A percentile compares a stretch with the other conserved stretches of the same genome.
phyloP scores from a whole-genome alignment of 306 rosid species.

The Delonix regia region DNA sequence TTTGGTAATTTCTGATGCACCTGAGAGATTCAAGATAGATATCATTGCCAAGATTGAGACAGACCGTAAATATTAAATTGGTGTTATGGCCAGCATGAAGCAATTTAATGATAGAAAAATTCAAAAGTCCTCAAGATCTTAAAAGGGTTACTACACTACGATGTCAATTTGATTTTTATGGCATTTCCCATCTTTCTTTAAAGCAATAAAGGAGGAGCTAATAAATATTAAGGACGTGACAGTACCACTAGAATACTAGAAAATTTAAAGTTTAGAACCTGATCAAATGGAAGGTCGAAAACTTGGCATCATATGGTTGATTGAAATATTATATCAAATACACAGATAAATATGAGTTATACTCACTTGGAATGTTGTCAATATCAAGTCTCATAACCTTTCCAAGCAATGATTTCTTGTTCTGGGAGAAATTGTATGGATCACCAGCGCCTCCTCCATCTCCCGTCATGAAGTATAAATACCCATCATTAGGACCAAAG shows the following conservation, averaged over 20 bases:
- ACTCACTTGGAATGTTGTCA: conserved; percentile 78
- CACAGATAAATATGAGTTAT: neutral
- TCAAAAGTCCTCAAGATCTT: conserved; percentile 5
- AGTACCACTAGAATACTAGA: neutral
- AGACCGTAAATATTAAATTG: neutral
- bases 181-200: neutral
- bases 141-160: conserved; percentile 19
- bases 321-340: neutral
- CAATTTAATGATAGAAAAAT: neutral
- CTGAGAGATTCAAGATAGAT: conserved; percentile 46
- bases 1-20: conserved; percentile 61
- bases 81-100: neutral
- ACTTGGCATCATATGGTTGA: conserved; percentile 10
- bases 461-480: conserved; percentile 89
- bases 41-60: conserved; percentile 17
- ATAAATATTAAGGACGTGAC: neutral
- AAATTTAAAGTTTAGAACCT: neutral
- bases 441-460: conserved; percentile 85
- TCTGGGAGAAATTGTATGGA: conserved; percentile 86
- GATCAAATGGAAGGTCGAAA: neutral
- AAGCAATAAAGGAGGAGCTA: neutral
- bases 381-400: conserved; percentile 92
- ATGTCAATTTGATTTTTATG: neutral
- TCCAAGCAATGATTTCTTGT: conserved; percentile 96
- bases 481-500: conserved; percentile 87